These are phyloP conservation scores for Carex cristatella DNA, from an alignment of 176 grass and related monocot species.

Conservation along the genomic window DNA sequence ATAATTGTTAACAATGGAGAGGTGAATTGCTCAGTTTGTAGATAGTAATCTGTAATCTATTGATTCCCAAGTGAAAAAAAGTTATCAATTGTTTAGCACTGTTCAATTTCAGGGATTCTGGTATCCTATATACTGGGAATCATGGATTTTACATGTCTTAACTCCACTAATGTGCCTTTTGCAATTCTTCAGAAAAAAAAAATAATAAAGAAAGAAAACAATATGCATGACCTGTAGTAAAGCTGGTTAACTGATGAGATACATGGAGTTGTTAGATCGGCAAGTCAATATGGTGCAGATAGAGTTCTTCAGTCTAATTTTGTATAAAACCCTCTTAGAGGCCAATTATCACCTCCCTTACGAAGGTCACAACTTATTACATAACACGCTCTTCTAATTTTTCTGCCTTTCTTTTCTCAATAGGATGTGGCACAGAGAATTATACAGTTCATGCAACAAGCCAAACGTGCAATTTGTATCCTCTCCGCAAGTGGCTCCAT, in stretches of 20 bases:
- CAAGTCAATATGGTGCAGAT: not conserved
- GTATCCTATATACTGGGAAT: not conserved
- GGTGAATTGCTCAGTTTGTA: slow-evolving; percentile 19
- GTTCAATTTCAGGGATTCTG: not conserved
- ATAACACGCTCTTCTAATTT: not conserved
- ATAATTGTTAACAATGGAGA: slow-evolving; percentile 41
- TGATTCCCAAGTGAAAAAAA: not conserved
- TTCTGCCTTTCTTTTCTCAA: not conserved
- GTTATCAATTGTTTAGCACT: not conserved
- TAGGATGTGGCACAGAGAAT: slow-evolving; percentile 42
- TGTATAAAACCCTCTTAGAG: not conserved
- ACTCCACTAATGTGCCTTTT: not conserved
- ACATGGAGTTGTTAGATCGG: not conserved
- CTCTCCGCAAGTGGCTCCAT: slow-evolving; percentile 36
- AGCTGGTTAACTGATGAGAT: not conserved
- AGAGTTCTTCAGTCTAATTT: not conserved
- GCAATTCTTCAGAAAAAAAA: not conserved
- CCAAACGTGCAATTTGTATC: slow-evolving; percentile 37
- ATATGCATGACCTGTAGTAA: not conserved
- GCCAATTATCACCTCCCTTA: not conserved
- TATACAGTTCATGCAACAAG: slow-evolving; percentile 28
- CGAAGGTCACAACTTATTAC: not conserved
- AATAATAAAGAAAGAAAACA: not conserved
- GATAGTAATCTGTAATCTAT: not conserved
- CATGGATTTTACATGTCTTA: not conserved